Evolutionary conservation across 2,329 filamentous ascomycete genomes (phyloP), one percentile per base, ranked within the genome.

Genomic region (Colletotrichum sp.): DNA sequence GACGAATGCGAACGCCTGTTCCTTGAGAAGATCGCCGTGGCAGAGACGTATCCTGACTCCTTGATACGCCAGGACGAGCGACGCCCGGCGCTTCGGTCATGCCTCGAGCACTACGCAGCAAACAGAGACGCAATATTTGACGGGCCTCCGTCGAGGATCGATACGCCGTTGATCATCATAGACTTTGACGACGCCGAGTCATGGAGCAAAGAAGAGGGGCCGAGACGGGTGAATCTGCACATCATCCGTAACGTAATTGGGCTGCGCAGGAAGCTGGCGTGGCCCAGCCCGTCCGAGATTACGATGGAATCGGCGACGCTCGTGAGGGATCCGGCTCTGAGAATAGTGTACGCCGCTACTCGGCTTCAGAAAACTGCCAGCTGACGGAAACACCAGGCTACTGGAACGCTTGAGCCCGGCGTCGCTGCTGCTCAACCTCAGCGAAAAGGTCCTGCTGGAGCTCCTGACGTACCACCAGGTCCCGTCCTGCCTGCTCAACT

Each of bases 401-500:
- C 12, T 75, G 16, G 72, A 75, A 24, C 72, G 68, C 36, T 36
- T 66, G 21, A 65, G 49, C 34, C 68, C 68, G 62, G 30, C 68
- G 5, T 75, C 72, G 15, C 52, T 62, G 72, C 52, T 55, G 21
- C 72, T 75, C 21, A 65, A 72, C 28, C 28, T 75, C 60, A n/a
- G 36, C 10, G 72, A 75, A 39, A 69, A 72, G 26, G 21, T 66
- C 6, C 52, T 75, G 8, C 16, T 75, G 6, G 68, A 75, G 18
- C 57, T 72, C 7, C 52, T 75, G 8, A 72, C 72, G 10, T 75
- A 75, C 30, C 72, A 75, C 26, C 72, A 72, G 36, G 49, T 75
- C 6, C 72, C 62, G 10, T 39, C 62, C 26, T 59, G 44, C 36
- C 65, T 75, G 16, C 21, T 72, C 21, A 52, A 15, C 18, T 72